These are phyloP conservation scores for Tolypocladium ophioglossoides DNA, from an alignment of 2,329 filamentous ascomycete species.

Conservation along the genomic window DNA sequence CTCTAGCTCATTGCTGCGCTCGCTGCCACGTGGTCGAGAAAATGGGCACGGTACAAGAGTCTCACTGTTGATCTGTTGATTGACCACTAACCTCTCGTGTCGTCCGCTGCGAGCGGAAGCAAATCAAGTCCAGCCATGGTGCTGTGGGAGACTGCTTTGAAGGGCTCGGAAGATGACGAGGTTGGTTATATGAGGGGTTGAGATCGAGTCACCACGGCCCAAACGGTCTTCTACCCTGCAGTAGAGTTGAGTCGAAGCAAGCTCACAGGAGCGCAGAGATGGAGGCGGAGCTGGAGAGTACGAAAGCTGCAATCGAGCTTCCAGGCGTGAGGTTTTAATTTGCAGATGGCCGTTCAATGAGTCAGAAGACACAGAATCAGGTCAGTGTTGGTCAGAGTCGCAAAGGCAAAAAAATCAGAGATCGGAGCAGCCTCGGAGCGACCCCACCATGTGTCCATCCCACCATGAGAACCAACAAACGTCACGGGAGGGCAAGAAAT, in stretches of 20 bases:
- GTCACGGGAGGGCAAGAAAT: neutral
- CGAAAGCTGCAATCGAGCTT: neutral
- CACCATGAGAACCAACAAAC: too few species aligned
- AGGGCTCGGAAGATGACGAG: neutral
- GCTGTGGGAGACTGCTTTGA: neutral
- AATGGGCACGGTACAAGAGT: neutral
- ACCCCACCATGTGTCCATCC: slow-evolving; percentile 9
- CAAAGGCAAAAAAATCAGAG: slow-evolving; percentile 1
- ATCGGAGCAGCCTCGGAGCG: slow-evolving; percentile 19
- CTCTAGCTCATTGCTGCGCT: neutral
- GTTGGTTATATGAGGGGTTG: neutral
- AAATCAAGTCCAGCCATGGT: slow-evolving; percentile 32
- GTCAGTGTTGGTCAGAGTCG: neutral
- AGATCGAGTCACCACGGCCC: neutral
- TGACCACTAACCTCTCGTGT: slow-evolving; percentile 28
- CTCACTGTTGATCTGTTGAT: neutral
- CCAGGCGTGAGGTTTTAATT: neutral
- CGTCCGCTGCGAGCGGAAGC: slow-evolving; percentile 32
- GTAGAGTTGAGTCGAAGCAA: neutral
- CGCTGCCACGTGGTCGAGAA: neutral
- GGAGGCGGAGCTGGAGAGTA: neutral
- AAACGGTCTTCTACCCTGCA: neutral
- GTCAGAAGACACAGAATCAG: neutral
- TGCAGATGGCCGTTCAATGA: neutral
- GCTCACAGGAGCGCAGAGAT: neutral